Evolutionary conservation across 768 basidiomycete species (phyloP).

Genomic region (Suillus ampliporus): DNA sequence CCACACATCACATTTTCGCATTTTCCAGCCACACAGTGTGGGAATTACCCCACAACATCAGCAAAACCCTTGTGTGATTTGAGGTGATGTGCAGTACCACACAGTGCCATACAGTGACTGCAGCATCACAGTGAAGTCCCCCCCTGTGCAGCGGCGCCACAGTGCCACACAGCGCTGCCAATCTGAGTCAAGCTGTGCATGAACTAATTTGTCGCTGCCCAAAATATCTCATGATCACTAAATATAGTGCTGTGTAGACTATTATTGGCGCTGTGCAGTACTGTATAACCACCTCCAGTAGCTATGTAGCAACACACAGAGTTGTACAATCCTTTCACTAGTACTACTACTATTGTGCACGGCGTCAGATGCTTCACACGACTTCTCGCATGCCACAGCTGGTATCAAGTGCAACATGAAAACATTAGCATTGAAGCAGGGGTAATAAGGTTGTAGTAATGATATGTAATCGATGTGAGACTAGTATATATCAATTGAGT

Average conservation of each 20-base stretch:
- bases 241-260: not conserved
- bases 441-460: not conserved
- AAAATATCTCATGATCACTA: not conserved
- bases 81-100: too few relatives aligned
- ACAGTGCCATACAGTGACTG: too few relatives aligned
- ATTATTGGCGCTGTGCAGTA: not conserved
- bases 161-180: not conserved
- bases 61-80: too few relatives aligned
- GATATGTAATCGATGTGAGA: not conserved
- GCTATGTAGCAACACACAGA: not conserved
- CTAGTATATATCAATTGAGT: not conserved
- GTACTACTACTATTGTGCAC: not conserved
- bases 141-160: too few relatives aligned
- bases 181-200: not conserved
- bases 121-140: too few relatives aligned
- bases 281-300: not conserved
- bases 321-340: not conserved
- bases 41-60: too few relatives aligned
- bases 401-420: not conserved
- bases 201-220: not conserved
- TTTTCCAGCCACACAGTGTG: too few relatives aligned
- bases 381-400: not conserved
- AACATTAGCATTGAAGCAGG: constrained; percentile 1
- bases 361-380: not conserved
- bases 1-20: too few relatives aligned